phyloP scores from a whole-genome alignment of 2,329 filamentous ascomycete genomes.

The Fusarium sp. region DNA sequence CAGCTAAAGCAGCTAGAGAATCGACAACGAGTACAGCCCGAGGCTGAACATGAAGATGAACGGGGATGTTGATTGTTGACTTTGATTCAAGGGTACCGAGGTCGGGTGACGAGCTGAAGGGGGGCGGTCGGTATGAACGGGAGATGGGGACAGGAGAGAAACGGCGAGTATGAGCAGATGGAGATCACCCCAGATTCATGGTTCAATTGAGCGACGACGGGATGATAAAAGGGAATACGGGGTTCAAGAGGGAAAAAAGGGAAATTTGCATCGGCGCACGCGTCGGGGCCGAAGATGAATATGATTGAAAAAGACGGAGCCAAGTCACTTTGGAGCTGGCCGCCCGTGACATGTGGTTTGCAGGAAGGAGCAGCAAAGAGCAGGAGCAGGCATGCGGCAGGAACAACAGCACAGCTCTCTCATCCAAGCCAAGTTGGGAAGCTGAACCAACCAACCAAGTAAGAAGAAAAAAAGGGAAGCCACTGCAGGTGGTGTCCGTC shows the following conservation, averaged over 20 bases:
- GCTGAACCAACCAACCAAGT: constrained; percentile 27
- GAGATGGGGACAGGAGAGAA: constrained; percentile 18
- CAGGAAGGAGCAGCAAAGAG: constrained; percentile 9
- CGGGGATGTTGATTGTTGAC: constrained; percentile 16
- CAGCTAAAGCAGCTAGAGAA: constrained; percentile 7
- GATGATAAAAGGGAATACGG: constrained; percentile 19
- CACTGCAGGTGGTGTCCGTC: not conserved
- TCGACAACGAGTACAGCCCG: not conserved
- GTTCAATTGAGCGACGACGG: constrained; percentile 26
- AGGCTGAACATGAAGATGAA: constrained; percentile 25
- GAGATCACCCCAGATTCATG: constrained; percentile 38
- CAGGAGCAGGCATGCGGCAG: constrained; percentile 4
- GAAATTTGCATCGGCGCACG: constrained; percentile 37
- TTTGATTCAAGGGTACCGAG: not conserved
- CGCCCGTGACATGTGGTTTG: constrained; percentile 43
- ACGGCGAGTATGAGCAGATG: constrained; percentile 20
- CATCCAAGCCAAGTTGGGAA: constrained; percentile 23
- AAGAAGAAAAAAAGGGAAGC: constrained; percentile 16
- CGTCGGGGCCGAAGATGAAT: constrained; percentile 41
- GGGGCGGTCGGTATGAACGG: constrained; percentile 21
- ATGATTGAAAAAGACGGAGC: constrained; percentile 17
- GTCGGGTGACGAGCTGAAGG: constrained; percentile 14
- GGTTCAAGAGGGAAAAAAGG: constrained; percentile 19
- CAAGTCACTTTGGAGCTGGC: constrained; percentile 31
- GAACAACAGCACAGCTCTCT: constrained; percentile 18